Conservation (phyloP, 2,329 filamentous ascomycete species). For the Ceratocystis eucalypticola region DNA sequence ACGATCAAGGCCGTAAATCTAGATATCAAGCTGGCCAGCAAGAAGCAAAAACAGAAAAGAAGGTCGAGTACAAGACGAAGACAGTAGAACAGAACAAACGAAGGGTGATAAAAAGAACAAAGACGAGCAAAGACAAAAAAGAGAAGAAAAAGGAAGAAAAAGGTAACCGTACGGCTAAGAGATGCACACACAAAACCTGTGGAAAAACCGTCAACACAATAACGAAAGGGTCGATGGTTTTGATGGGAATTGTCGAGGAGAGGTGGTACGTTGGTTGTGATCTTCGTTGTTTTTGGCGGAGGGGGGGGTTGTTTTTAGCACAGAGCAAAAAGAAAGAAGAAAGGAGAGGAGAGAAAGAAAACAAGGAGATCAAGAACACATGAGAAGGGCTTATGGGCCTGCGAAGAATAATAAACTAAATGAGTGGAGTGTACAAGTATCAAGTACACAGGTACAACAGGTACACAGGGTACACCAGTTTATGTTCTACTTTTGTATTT, state of each 20-base stretch:
- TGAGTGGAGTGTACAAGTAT: slow-evolving; percentile 6
- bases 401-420: slow-evolving; percentile 9
- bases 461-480: background rate
- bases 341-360: slow-evolving; percentile 8
- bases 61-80: slow-evolving; percentile 8
- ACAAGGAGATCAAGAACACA: slow-evolving; percentile 7
- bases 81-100: background rate
- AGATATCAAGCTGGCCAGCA: slow-evolving; percentile 16
- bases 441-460: slow-evolving; percentile 5
- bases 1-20: slow-evolving; percentile 11
- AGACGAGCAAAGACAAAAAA: slow-evolving; percentile 7
- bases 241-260: slow-evolving; percentile 18
- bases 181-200: slow-evolving; percentile 19
- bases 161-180: slow-evolving; percentile 4
- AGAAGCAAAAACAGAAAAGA: slow-evolving; percentile 4
- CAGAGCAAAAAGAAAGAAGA: background rate
- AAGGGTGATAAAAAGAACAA: slow-evolving; percentile 4
- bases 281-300: slow-evolving; percentile 16
- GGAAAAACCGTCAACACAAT: slow-evolving; percentile 12
- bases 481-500: background rate
- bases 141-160: slow-evolving; percentile 10
- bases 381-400: slow-evolving; percentile 3
- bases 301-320: background rate
- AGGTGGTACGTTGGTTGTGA: slow-evolving; percentile 17
- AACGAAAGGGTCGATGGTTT: slow-evolving; percentile 13